phyloP scores from a whole-genome alignment of 345 rosid genomes.

The Lumnitzera littorea region DNA sequence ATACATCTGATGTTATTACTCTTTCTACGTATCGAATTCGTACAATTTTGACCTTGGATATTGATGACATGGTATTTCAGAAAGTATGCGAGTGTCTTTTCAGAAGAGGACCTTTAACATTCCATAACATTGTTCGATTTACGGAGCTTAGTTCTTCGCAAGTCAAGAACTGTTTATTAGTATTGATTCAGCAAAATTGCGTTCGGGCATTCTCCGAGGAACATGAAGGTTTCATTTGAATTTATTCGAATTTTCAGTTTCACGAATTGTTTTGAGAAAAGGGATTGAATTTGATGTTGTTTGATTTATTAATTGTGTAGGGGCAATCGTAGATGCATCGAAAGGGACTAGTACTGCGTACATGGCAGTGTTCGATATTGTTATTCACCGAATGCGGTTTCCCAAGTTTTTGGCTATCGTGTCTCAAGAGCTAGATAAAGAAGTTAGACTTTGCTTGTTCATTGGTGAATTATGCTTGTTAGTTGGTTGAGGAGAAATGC shows the following conservation, averaged over 20 bases:
- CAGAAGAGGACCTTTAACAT: constrained; percentile 46
- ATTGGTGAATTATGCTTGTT: constrained; percentile 1
- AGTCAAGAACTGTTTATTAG: constrained; percentile 57
- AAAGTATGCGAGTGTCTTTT: constrained; percentile 85
- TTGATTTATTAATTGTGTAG: constrained; percentile 12
- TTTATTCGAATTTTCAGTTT: neutral
- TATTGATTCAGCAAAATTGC: constrained; percentile 84
- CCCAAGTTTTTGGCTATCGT: constrained; percentile 49
- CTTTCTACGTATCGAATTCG: neutral
- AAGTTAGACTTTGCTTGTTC: constrained; percentile 27
- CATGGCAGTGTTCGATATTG: constrained; percentile 52
- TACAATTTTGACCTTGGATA: too few relatives aligned
- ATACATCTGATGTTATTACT: neutral
- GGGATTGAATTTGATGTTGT: neutral
- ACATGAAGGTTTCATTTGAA: constrained; percentile 20
- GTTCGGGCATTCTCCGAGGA: constrained; percentile 63
- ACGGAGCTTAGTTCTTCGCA: constrained; percentile 33
- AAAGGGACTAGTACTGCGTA: constrained; percentile 40
- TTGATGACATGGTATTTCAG: constrained; percentile 24
- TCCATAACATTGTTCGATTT: constrained; percentile 36
- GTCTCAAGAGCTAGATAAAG: constrained; percentile 43
- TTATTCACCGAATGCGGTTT: constrained; percentile 66
- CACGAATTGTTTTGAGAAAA: neutral
- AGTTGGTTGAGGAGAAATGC: neutral
- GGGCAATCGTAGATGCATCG: constrained; percentile 34